A percentile compares a stretch with the other conserved stretches of the same genome.
These are phyloP conservation scores for Raphanus hybrid DNA, from an alignment of 441 rosid species.

Conservation along the genomic window DNA sequence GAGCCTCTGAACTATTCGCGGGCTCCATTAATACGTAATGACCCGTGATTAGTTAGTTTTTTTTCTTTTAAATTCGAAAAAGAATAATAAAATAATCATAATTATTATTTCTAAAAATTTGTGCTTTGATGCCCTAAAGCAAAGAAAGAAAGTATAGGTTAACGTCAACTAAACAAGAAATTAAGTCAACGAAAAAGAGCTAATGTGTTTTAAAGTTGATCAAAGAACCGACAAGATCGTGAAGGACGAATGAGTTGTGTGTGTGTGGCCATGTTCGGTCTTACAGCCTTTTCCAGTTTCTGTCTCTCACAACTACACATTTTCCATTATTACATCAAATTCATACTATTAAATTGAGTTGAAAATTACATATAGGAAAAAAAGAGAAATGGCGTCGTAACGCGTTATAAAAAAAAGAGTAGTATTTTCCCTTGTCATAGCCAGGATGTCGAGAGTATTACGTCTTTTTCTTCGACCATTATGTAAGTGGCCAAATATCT, in stretches of 20 bases:
- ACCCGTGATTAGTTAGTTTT: no score
- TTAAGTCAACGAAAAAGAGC: conserved; percentile 26
- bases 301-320: conserved; percentile 1
- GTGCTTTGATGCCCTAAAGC: background rate
- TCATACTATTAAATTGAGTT: background rate
- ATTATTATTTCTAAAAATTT: no score
- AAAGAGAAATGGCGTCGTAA: background rate
- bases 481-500: conserved; percentile 10
- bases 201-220: conserved; percentile 15
- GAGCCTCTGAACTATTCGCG: no score
- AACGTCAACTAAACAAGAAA: conserved; percentile 10
- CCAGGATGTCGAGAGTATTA: background rate
- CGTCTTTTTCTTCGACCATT: background rate
- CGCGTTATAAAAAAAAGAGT: no score
- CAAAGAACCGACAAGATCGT: conserved; percentile 34
- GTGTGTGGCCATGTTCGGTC: conserved; percentile 32
- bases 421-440: background rate
- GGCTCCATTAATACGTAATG: no score
- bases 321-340: background rate
- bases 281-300: conserved; percentile 38
- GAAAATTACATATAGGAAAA: background rate
- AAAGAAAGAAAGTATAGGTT: background rate
- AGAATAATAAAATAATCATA: no score
- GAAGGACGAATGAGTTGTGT: conserved; percentile 27
- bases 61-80: no score